Evolutionary conservation across 768 basidiomycete genomes (phyloP).

Genomic region (Tulasnella calospora): DNA sequence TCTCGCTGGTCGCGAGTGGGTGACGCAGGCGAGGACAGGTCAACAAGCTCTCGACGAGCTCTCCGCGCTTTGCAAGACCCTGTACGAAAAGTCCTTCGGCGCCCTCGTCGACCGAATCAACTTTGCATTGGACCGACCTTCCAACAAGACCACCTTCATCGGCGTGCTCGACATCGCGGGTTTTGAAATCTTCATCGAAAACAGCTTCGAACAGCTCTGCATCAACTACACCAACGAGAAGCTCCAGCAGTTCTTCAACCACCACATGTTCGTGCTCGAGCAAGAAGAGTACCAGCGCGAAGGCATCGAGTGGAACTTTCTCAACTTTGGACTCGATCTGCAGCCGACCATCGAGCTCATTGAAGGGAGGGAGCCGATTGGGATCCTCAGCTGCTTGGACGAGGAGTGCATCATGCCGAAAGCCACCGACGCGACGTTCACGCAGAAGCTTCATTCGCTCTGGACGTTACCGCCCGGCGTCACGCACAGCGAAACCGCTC

Average conservation of each 20-base stretch:
- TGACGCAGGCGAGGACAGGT: slow-evolving; percentile 83
- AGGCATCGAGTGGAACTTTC: slow-evolving; percentile 94
- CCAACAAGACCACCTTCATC: slow-evolving; percentile 88
- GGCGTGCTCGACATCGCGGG: slow-evolving; percentile 99
- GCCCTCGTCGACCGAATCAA: slow-evolving; percentile 93
- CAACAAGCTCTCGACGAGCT: slow-evolving; percentile 93
- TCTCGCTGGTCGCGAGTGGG: slow-evolving; percentile 95
- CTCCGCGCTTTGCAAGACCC: slow-evolving; percentile 82
- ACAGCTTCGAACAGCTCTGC: slow-evolving; percentile 93
- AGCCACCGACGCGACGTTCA: slow-evolving; percentile 91
- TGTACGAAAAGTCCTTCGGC: slow-evolving; percentile 97
- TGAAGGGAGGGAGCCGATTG: slow-evolving; percentile 73
- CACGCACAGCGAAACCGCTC: slow-evolving; percentile 41
- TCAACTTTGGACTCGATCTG: slow-evolving; percentile 94
- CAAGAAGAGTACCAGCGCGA: slow-evolving; percentile 98
- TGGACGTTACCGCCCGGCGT: slow-evolving; percentile 53
- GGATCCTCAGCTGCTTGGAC: slow-evolving; percentile 87
- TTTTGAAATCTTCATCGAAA: slow-evolving; percentile 83
- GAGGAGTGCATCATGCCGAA: slow-evolving; percentile 99
- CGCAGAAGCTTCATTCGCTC: slow-evolving; percentile 77
- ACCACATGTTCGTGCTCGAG: slow-evolving; percentile 99
- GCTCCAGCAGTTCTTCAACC: slow-evolving; percentile 96
- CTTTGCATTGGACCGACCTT: slow-evolving; percentile 85
- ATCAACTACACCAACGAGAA: slow-evolving; percentile 99
- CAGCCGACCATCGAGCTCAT: slow-evolving; percentile 99